phyloP scores from a whole-genome alignment of 352 stramenopile genomes.

The Globisporangium canariense region DNA sequence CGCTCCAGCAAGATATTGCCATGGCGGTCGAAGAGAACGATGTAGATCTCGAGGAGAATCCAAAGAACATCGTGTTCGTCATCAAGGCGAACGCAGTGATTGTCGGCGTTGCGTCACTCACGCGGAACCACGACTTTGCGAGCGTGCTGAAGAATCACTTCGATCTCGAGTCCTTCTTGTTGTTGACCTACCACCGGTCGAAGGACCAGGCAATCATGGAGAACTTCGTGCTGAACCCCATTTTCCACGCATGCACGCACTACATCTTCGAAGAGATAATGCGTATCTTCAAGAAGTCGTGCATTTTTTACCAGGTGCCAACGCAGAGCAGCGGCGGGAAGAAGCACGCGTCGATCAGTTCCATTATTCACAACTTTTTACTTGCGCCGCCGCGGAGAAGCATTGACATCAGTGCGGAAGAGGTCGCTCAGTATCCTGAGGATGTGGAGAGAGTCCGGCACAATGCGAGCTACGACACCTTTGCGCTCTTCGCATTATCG shows the following conservation, averaged over 20 bases:
- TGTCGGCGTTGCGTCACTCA: conserved; percentile 42
- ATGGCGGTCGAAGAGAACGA: conserved; percentile 49
- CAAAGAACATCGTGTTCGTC: conserved; percentile 53
- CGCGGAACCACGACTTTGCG: conserved; percentile 42
- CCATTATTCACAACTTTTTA: conserved; percentile 55
- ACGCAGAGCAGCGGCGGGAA: conserved; percentile 12
- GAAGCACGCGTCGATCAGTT: conserved; percentile 25
- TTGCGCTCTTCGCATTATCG: conserved; percentile 84
- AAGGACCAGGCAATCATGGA: conserved; percentile 66
- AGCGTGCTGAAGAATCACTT: conserved; percentile 59
- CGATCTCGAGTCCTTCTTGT: conserved; percentile 58
- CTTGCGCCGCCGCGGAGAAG: conserved; percentile 52
- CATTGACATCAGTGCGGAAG: conserved; percentile 38
- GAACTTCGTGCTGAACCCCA: conserved; percentile 69
- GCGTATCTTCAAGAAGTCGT: conserved; percentile 68
- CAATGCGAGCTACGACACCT: conserved; percentile 24
- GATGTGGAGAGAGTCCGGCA: conserved; percentile 27
- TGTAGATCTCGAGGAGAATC: conserved; percentile 65
- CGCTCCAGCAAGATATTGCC: conserved; percentile 34
- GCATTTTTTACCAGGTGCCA: conserved; percentile 48
- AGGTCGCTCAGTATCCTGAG: conserved; percentile 46
- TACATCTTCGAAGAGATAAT: conserved; percentile 82
- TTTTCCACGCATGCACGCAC: conserved; percentile 54
- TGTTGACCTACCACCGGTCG: conserved; percentile 60
- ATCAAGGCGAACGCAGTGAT: conserved; percentile 43